A percentile compares a stretch with the other conserved stretches of the same genome.
Evolutionary conservation across 2,329 filamentous ascomycete genomes (phyloP).

Genomic region (Fusarium graminum): DNA sequence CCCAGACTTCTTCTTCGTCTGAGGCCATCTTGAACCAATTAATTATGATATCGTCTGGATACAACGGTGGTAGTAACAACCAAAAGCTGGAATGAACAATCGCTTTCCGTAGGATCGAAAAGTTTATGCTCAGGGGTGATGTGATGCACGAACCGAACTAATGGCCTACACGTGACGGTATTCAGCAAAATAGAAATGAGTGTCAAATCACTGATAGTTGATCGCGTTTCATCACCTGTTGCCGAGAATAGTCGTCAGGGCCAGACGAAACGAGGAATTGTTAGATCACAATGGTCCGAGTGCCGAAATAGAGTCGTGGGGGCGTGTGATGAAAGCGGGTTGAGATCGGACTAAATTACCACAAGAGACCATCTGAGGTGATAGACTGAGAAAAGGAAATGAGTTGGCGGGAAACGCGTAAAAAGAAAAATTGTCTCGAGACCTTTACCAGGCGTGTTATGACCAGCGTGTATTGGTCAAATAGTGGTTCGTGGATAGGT

Average conservation of each 20-base stretch:
- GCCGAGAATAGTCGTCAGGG: slow-evolving; percentile 15
- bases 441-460: slow-evolving; percentile 15
- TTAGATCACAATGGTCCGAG: slow-evolving; percentile 38
- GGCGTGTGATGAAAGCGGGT: slow-evolving; percentile 39
- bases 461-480: slow-evolving; percentile 31
- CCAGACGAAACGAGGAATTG: slow-evolving; percentile 33
- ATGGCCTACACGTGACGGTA: slow-evolving; percentile 20
- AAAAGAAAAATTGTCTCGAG: slow-evolving; percentile 19
- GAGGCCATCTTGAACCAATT: slow-evolving; percentile 39
- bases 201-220: slow-evolving; percentile 3
- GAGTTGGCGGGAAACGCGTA: slow-evolving; percentile 32
- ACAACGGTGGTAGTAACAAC: not conserved
- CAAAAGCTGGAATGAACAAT: not conserved
- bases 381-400: slow-evolving; percentile 33
- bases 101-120: slow-evolving; percentile 5
- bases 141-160: slow-evolving; percentile 17
- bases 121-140: slow-evolving; percentile 11
- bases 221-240: slow-evolving; percentile 28
- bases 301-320: slow-evolving; percentile 44
- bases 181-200: slow-evolving; percentile 11
- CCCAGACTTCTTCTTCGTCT: slow-evolving; percentile 47
- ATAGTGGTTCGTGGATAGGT: slow-evolving; percentile 6
- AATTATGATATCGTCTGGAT: not conserved
- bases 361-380: slow-evolving; percentile 29
- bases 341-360: slow-evolving; percentile 29